These are phyloP conservation scores for Trichocladium antarcticum DNA, from an alignment of 495 filamentous ascomycete species.

Conservation along the genomic window DNA sequence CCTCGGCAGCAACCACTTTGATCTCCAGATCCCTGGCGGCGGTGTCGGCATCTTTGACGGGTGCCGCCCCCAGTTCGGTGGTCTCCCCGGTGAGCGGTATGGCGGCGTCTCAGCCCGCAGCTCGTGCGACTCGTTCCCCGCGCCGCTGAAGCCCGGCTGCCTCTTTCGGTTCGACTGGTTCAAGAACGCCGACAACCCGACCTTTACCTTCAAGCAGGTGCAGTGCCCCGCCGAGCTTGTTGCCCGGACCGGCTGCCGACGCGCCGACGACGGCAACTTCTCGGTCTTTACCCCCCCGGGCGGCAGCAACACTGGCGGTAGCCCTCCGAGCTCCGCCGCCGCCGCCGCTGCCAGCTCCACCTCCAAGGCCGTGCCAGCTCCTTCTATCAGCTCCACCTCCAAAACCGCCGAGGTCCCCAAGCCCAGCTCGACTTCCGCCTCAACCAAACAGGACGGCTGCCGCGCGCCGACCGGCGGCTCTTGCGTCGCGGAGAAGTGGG, in stretches of 20 bases:
- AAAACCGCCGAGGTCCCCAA: slow-evolving; percentile 5
- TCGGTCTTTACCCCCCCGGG: slow-evolving; percentile 18
- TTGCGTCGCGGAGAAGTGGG: slow-evolving; percentile 28
- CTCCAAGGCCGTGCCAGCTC: background rate
- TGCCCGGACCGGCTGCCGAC: slow-evolving; percentile 40
- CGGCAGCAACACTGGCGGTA: background rate
- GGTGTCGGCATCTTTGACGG: slow-evolving; percentile 48
- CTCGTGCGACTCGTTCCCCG: slow-evolving; percentile 41
- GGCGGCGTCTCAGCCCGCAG: slow-evolving; percentile 41
- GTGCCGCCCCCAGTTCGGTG: slow-evolving; percentile 42
- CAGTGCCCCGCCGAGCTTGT: slow-evolving; percentile 44
- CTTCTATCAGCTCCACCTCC: slow-evolving; percentile 1
- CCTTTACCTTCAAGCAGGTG: slow-evolving; percentile 41
- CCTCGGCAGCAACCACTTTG: slow-evolving; percentile 47
- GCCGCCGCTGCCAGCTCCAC: background rate
- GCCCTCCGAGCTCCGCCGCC: background rate
- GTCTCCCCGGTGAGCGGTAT: slow-evolving; percentile 45
- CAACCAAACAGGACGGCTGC: background rate
- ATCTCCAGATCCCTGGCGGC: slow-evolving; percentile 47
- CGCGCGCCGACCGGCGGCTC: background rate
- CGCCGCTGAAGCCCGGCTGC: slow-evolving; percentile 42
- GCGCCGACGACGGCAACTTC: slow-evolving; percentile 26
- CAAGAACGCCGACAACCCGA: slow-evolving; percentile 45
- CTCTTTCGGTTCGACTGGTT: slow-evolving; percentile 53
- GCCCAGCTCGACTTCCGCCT: slow-evolving; percentile 3